Evolutionary conservation across 208 protist genomes (phyloP).

Genomic region (Vickermania spadyakhi): DNA sequence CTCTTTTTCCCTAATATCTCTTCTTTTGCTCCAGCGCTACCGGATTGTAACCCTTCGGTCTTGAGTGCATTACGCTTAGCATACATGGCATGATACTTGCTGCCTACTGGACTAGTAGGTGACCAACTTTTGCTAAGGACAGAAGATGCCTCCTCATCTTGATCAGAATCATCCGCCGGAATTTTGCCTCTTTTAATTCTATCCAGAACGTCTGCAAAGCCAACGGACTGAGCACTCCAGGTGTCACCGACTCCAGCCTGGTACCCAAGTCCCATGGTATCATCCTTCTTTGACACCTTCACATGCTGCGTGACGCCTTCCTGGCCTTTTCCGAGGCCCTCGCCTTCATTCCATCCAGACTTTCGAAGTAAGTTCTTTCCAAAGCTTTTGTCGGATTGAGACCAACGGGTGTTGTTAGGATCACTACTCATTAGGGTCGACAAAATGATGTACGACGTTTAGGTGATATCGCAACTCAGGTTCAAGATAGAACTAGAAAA

Average conservation of each 20-base stretch:
- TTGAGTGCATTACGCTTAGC: constrained; percentile 78
- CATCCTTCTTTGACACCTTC: constrained; percentile 83
- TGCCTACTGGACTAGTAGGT: constrained; percentile 19
- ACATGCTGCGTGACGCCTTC: constrained; percentile 79
- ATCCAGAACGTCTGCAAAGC: constrained; percentile 77
- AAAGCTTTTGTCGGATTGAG: constrained; percentile 65
- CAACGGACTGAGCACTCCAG: constrained; percentile 81
- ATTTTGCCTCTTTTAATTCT: constrained; percentile 42
- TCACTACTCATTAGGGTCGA: constrained; percentile 74
- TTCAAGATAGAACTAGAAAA: too few species aligned
- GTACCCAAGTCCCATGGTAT: constrained; percentile 83
- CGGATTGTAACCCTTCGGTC: constrained; percentile 57
- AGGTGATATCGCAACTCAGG: too few species aligned
- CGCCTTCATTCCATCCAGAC: constrained; percentile 87
- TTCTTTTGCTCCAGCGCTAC: constrained; percentile 19
- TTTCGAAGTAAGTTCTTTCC: constrained; percentile 85
- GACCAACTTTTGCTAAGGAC: not conserved
- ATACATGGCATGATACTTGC: constrained; percentile 73
- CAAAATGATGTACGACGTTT: too few species aligned
- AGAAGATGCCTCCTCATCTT: constrained; percentile 8
- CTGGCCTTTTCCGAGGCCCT: constrained; percentile 76
- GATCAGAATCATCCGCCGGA: constrained; percentile 20
- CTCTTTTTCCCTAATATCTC: constrained; percentile 1
- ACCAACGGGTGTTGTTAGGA: constrained; percentile 81
- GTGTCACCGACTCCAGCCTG: constrained; percentile 66